Evolutionary conservation across 2,329 filamentous ascomycete genomes (phyloP).

Genomic region (Pseudogymnoascus sp.): DNA sequence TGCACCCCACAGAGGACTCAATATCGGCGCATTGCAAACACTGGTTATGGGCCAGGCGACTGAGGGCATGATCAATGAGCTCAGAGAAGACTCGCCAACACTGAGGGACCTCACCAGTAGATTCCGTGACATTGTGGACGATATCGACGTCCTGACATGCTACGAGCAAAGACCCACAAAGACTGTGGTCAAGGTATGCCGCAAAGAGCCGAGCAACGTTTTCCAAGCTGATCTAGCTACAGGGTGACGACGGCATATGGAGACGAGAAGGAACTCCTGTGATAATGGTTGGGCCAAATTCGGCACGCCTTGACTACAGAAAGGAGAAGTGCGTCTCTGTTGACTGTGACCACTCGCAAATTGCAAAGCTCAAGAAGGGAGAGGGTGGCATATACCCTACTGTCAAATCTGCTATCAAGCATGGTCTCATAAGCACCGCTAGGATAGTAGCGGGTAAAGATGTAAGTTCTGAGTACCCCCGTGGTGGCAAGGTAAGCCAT

Average conservation of each 20-base stretch:
- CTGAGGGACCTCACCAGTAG: slow-evolving; percentile 14
- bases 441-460: slow-evolving; percentile 3
- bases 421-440: background rate
- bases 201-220: background rate
- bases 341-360: slow-evolving; percentile 14
- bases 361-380: slow-evolving; percentile 14
- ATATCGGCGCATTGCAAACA: slow-evolving; percentile 16
- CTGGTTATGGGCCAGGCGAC: slow-evolving; percentile 17
- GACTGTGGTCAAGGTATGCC: slow-evolving; percentile 13
- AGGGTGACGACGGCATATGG: slow-evolving; percentile 14
- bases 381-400: slow-evolving; percentile 6
- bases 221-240: background rate
- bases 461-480: background rate
- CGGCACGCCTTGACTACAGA: slow-evolving; percentile 10
- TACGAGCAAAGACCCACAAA: slow-evolving; percentile 17
- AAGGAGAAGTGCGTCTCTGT: slow-evolving; percentile 13
- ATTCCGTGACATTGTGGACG: slow-evolving; percentile 14
- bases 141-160: slow-evolving; percentile 17
- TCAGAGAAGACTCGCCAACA: slow-evolving; percentile 15
- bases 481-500: slow-evolving; percentile 1
- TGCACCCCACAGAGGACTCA: slow-evolving; percentile 20
- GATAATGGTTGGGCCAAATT: slow-evolving; percentile 14
- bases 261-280: slow-evolving; percentile 12
- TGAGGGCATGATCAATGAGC: slow-evolving; percentile 17
- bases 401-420: slow-evolving; percentile 4